Evolutionary conservation across 2,329 filamentous ascomycete genomes (phyloP).

Genomic region (Sporothrix humicola): DNA sequence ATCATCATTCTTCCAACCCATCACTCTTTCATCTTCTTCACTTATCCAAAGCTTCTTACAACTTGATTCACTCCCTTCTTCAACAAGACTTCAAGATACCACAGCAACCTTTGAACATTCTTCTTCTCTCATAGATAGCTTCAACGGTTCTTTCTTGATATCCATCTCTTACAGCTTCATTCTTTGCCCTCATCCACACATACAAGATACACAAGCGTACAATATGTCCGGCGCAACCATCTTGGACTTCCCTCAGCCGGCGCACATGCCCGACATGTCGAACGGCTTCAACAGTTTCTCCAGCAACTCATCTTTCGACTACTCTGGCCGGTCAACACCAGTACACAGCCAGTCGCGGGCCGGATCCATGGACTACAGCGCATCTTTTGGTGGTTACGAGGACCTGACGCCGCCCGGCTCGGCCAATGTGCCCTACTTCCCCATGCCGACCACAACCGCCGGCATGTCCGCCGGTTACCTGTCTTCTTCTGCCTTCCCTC

Average conservation of each 20-base stretch:
- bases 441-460: conserved; percentile 22
- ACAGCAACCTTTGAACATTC: conserved; percentile 20
- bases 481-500: conserved; percentile 28
- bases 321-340: conserved; percentile 52
- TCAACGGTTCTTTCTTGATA: conserved; percentile 16
- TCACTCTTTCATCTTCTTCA: conserved; percentile 27
- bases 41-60: conserved; percentile 2
- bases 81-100: conserved; percentile 22
- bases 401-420: conserved; percentile 47
- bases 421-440: conserved; percentile 37
- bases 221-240: conserved; percentile 47
- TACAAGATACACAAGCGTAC: neutral
- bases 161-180: neutral
- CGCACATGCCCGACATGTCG: conserved; percentile 39
- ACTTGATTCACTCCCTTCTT: conserved; percentile 13
- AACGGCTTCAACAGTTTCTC: conserved; percentile 47
- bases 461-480: conserved; percentile 20
- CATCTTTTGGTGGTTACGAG: conserved; percentile 41
- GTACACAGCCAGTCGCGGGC: conserved; percentile 43
- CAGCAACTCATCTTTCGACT: too few relatives aligned
- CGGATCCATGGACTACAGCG: conserved; percentile 45
- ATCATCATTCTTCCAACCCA: conserved; percentile 30
- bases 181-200: neutral
- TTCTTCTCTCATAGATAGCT: neutral
- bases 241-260: conserved; percentile 46